Evolutionary conservation across 139 green algal species (phyloP), one percentile per base, ranked within the genome.

Genomic region (Dunaliella sp.): DNA sequence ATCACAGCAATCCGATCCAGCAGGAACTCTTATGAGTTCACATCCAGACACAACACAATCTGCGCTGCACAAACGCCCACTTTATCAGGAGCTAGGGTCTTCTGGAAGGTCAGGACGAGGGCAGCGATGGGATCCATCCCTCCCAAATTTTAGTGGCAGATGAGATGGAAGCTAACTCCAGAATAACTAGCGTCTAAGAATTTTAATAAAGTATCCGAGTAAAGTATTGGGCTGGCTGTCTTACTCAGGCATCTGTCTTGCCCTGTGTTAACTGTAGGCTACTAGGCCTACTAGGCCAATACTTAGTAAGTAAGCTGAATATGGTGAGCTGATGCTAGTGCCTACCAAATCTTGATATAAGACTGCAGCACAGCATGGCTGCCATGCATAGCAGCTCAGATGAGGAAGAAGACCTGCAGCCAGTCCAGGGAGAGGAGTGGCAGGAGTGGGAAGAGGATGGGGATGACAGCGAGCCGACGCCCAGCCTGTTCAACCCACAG

Each of bases 401-500:
- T 65, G 48, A 65, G 16, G 48, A 65, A 26, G 48, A 65, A 16
- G 48, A 65, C 16, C 7, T 65, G 48, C 48, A 65, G 48, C 48
- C 48, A 16, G n/a, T n/a, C n/a, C 48, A 65, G 48, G 90, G 88
- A 12, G 86, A 90, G 38, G 89, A 92, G 24, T 92, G 89, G 89
- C 87, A 93, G 34, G 89, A 93, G 0, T 94, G 89, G 89, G 89
- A 84, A 0, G 87, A 81, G 3, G 80, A 16, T 0, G 84, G 84
- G 1, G 72, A 76, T 21, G 92, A 91, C 58, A 90, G 84, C 0
- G 89, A 93, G 72, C 82, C 84, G 31, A 91, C 94, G 0, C 81
- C 88, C 73, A 93, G 90, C 84, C 86, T 98, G 25, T 97, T 98
- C 37, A 78, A 85, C 1, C 36, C 38, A 1, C 85, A 86, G 0